These are phyloP conservation scores for Endothia cerciana DNA, from an alignment of 2,329 filamentous ascomycete species.

Conservation along the genomic window DNA sequence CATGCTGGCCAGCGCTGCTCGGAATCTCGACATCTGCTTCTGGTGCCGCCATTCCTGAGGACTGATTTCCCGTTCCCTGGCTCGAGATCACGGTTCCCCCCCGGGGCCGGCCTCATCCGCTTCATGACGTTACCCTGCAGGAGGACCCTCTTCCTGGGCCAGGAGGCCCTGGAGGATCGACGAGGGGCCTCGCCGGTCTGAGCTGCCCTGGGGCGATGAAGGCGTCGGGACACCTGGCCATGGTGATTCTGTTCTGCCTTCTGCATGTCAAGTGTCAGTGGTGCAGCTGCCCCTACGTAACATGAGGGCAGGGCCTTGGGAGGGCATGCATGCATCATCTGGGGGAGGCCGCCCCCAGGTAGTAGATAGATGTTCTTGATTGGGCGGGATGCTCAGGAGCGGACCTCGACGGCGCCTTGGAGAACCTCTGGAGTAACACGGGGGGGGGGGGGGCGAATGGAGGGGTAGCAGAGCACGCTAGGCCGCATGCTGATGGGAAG, in stretches of 20 bases:
- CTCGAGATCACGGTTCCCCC: background rate
- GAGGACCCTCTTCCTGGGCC: background rate
- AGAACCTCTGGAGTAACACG: conserved; percentile 5
- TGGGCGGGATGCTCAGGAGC: background rate
- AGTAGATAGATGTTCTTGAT: background rate
- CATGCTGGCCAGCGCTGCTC: background rate
- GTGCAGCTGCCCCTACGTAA: conserved; percentile 9
- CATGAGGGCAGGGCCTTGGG: background rate
- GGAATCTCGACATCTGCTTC: conserved; percentile 7
- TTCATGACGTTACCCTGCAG: conserved; percentile 15
- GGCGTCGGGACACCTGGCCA: background rate
- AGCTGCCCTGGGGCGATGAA: background rate
- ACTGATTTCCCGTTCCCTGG: background rate
- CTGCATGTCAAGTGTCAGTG: background rate
- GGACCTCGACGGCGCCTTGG: background rate
- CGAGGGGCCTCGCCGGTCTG: background rate
- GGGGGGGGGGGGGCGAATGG: background rate
- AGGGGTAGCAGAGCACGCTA: background rate
- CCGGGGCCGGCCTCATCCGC: background rate
- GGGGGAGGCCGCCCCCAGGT: too few relatives aligned
- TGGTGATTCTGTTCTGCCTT: background rate
- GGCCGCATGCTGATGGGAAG: background rate
- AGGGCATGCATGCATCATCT: background rate
- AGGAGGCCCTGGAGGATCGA: background rate
- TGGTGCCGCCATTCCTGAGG: background rate